Percentiles rank a stretch among this genome's conserved stretches.
Evolutionary conservation across 2,329 filamentous ascomycete genomes (phyloP).

Genomic region (Bipolaris sorokiniana): DNA sequence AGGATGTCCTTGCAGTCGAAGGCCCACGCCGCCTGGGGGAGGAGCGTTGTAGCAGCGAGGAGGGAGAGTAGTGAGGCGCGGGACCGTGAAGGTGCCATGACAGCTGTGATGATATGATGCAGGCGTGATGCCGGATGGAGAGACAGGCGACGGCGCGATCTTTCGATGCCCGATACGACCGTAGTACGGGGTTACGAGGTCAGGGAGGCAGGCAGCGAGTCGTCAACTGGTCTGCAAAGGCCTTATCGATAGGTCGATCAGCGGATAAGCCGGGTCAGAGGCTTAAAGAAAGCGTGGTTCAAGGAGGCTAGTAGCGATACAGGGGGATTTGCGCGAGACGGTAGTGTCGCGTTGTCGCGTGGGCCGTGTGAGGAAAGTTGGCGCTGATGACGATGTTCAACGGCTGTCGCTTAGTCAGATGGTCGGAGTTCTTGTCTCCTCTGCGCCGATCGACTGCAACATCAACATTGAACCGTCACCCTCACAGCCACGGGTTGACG

Average conservation of each 20-base stretch:
- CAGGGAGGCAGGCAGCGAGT: conserved; percentile 5
- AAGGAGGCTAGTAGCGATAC: conserved; percentile 5
- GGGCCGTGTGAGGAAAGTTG: conserved; percentile 18
- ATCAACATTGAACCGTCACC: background rate
- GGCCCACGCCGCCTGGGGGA: conserved; percentile 35
- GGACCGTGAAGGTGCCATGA: conserved; percentile 40
- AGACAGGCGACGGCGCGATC: conserved; percentile 3
- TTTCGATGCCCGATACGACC: conserved; percentile 10
- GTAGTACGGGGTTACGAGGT: conserved; percentile 7
- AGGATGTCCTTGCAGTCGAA: conserved; percentile 69
- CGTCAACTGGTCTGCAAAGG: conserved; percentile 4
- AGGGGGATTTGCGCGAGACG: conserved; percentile 19
- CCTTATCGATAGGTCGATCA: background rate
- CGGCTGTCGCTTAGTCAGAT: conserved; percentile 19
- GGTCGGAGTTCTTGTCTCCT: background rate
- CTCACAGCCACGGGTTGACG: background rate
- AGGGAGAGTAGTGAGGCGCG: conserved; percentile 31
- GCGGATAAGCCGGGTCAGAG: background rate
- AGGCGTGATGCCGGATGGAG: conserved; percentile 11
- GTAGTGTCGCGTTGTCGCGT: conserved; percentile 26
- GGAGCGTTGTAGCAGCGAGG: conserved; percentile 32
- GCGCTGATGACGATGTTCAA: conserved; percentile 24
- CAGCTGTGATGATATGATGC: conserved; percentile 24
- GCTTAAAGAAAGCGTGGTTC: background rate
- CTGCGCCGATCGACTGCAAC: background rate